Evolutionary conservation across 257 asterid species (phyloP), one percentile per base, ranked within the genome.

Genomic region (Penstemon newberryi): DNA sequence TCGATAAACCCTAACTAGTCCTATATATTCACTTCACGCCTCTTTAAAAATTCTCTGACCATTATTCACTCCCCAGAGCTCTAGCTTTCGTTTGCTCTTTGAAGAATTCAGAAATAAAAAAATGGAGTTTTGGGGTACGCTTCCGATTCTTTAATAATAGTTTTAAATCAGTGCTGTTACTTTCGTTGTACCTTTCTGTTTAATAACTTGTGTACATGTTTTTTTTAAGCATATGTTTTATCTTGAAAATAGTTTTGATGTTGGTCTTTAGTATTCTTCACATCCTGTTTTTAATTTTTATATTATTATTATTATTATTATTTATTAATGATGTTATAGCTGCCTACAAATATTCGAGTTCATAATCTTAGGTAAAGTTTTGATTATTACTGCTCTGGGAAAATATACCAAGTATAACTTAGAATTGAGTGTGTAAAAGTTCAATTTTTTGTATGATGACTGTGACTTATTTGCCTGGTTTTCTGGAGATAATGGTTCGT

Each of bases 71-170:
- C 37, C 58, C 36, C 33, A 62, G 47, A 2, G 5, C 66, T 58
- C 42, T 39, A 11, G 19, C 69, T 36, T 13, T 41, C 40, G 15
- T 44, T 39, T 43, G 6, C 46, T 15, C 11, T 15, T 52, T 2
- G 15, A 37, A 52, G 6, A 25, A 8, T 25, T 52, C 5, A 7
- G 1, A 4, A 42, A 6, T 49, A 6, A 10, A 7, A 33, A 12
- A 2, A 86, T 87, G 94, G 94, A 84, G 82, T 87, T 87, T 59
- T 87, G 94, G 94, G 94, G 94, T 87, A 72, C 47, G 78, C 5
- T 51, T 62, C 41, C 37, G 2, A 0, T 61, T 55, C 33, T 45
- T 69, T 1, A 6, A 55, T 76, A 1, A 1, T 52, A 8, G 8
- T 43, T 44, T 53, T 8, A 8, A 56, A 12, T 46, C 7, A 19